phyloP scores from a whole-genome alignment of 805 yeast species.

The Candida easanensis region DNA sequence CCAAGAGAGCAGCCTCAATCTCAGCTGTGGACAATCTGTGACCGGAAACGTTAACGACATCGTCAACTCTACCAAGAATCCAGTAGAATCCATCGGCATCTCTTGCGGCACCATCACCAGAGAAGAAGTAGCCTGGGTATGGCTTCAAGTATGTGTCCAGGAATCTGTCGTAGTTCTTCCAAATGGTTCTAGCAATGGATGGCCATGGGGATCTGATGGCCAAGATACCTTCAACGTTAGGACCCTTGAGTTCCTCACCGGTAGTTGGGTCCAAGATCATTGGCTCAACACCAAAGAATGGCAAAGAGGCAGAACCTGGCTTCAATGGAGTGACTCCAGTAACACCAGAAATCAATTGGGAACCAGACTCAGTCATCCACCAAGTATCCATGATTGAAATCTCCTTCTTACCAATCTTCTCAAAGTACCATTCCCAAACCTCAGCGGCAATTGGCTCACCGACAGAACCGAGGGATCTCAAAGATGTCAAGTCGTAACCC shows the following conservation, averaged over 20 bases:
- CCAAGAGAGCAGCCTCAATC: conserved; percentile 79
- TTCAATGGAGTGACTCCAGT: conserved; percentile 78
- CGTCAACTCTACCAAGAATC: conserved; percentile 86
- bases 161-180: conserved; percentile 71
- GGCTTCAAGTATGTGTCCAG: conserved; percentile 82
- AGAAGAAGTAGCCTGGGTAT: conserved; percentile 77
- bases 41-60: conserved; percentile 84
- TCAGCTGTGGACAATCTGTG: conserved; percentile 88
- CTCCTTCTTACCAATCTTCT: conserved; percentile 64
- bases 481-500: conserved; percentile 57
- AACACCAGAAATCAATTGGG: conserved; percentile 73
- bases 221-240: conserved; percentile 77
- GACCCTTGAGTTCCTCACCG: conserved; percentile 66
- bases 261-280: conserved; percentile 70
- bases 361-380: conserved; percentile 89
- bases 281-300: conserved; percentile 79
- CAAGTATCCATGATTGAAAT: conserved; percentile 77
- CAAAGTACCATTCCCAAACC: conserved; percentile 85
- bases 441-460: conserved; percentile 88
- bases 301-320: conserved; percentile 84
- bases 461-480: conserved; percentile 75
- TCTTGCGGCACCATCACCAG: conserved; percentile 89
- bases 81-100: conserved; percentile 82
- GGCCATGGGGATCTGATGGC: conserved; percentile 79
- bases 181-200: conserved; percentile 78